Evolutionary conservation across 176 grass and related monocot species (phyloP).

Genomic region (Ensete glaucum): DNA sequence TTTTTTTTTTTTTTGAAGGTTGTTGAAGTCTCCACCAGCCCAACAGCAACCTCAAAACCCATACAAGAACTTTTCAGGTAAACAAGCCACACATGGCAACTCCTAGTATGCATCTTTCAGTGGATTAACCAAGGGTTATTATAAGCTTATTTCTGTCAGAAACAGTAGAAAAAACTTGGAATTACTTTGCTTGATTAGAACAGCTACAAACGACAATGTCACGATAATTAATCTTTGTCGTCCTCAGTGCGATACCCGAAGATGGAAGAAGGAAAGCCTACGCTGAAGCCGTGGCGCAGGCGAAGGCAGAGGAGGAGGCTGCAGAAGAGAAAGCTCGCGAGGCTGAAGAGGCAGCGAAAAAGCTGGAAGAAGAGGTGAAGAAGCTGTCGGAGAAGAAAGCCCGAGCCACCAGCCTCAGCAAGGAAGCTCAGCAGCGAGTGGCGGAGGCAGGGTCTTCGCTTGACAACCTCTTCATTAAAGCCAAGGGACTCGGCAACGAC

Average conservation of each 20-base stretch:
- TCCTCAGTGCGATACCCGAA: constrained; percentile 32
- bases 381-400: constrained; percentile 19
- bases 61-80: constrained; percentile 56
- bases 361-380: constrained; percentile 21
- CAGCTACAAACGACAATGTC: too few relatives aligned
- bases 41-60: constrained; percentile 48
- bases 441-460: constrained; percentile 27
- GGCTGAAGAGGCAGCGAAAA: constrained; percentile 32
- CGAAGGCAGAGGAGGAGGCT: constrained; percentile 49
- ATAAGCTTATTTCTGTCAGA: not conserved
- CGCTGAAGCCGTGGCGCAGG: constrained; percentile 55
- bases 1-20: constrained; percentile 41
- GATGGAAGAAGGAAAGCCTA: constrained; percentile 77
- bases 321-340: constrained; percentile 36
- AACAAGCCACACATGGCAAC: constrained; percentile 12
- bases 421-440: constrained; percentile 4
- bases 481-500: constrained; percentile 41
- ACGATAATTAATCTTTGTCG: not conserved
- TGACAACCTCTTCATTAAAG: constrained; percentile 42
- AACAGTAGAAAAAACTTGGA: not conserved
- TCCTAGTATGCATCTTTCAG: not conserved
- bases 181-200: too few relatives aligned
- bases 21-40: constrained; percentile 70
- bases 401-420: not conserved
- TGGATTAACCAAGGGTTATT: not conserved